Evolutionary conservation across 2,329 filamentous ascomycete species (phyloP), one percentile per base, ranked within the genome.

Genomic region (Zymoseptoria pseudotritici): DNA sequence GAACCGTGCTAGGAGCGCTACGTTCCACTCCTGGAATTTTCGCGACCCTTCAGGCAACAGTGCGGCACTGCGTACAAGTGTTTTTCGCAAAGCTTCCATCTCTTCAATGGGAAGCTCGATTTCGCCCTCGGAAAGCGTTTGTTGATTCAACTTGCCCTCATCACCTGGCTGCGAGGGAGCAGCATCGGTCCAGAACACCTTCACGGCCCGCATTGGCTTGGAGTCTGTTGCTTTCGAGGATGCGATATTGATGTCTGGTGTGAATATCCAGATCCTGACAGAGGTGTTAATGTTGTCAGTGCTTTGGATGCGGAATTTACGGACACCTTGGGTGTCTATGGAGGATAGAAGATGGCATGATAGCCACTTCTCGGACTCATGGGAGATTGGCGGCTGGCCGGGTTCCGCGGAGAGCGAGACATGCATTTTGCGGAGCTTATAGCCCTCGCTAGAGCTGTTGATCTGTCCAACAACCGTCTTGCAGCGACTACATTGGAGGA

Each of bases 241-340:
- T 1, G 83, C 83, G 63, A 84, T 82, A 55, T 77, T 77, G 50
- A 86, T 75, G 60, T 84, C 79, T 0, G 83, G 82, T 7, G 84
- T 83, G 71, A 86, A 86, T 57, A 83, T 75, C 84, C 83, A 86
- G 26, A 85, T 53, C 57, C 70, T 63, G 5, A 71, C 53, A 26
- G 52, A 24, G 1, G 63, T 57, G 9, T 19, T 6, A 2, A 52
- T 17, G 42, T 51, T 53, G 19, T 54, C 17, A 24, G 17, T 31
- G 29, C 55, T 57, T 53, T 86, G 83, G 1, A 88, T 78, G 56
- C 84, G 61, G 71, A 86, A 85, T 65, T 82, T 80, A 19, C 82
- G 78, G 2, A 81, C 74, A 46, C 81, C 83, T 64, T 80, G 78
- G 59, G 79, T 79, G 22, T 86, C 82, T 50, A 84, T 79, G 4